phyloP scores from a whole-genome alignment of 106 monocot species.

The Phalaenopsis equestris region DNA sequence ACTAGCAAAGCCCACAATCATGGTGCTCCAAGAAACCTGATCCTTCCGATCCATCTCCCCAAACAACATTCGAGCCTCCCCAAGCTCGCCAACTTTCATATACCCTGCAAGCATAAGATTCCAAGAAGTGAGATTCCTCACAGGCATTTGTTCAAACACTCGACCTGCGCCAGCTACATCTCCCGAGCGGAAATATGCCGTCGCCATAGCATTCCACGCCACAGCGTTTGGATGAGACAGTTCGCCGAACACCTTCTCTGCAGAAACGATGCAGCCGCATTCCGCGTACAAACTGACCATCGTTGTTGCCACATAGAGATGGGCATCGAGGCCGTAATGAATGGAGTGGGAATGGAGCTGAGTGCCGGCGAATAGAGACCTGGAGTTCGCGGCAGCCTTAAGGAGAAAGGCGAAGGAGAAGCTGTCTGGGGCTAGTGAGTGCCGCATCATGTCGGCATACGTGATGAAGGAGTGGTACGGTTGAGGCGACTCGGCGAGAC shows the following conservation, averaged over 20 bases:
- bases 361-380: conserved; percentile 12
- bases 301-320: conserved; percentile 56
- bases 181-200: conserved; percentile 29
- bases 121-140: conserved; percentile 48
- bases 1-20: conserved; percentile 48
- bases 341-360: conserved; percentile 43
- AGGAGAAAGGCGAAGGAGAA: conserved; percentile 67
- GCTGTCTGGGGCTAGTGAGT: conserved; percentile 33
- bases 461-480: conserved; percentile 19
- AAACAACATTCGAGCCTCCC: conserved; percentile 33
- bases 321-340: conserved; percentile 33
- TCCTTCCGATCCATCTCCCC: conserved; percentile 31
- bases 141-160: conserved; percentile 38
- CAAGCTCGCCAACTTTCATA: conserved; percentile 25
- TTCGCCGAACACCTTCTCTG: conserved; percentile 35
- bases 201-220: conserved; percentile 51
- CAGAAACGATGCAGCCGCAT: conserved; percentile 19
- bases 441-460: conserved; percentile 27
- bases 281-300: conserved; percentile 53
- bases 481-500: conserved; percentile 25
- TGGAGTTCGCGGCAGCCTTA: conserved; percentile 42
- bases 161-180: conserved; percentile 24
- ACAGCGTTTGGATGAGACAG: conserved; percentile 50
- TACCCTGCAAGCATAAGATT: conserved; percentile 68
- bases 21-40: conserved; percentile 60